phyloP scores from a whole-genome alignment of 495 filamentous ascomycete genomes.

The Copromyces sp. region DNA sequence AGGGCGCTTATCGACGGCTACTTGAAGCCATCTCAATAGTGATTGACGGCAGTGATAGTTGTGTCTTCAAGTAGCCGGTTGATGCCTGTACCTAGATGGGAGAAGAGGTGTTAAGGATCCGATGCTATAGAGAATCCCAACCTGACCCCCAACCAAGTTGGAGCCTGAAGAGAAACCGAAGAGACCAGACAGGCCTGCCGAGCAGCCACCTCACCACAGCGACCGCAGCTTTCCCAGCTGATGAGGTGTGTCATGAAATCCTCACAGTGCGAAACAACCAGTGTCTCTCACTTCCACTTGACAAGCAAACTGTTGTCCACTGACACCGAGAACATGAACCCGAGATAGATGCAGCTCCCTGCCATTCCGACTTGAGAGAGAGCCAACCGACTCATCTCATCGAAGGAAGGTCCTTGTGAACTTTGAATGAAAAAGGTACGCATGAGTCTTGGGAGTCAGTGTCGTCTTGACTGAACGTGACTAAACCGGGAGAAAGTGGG shows the following conservation, averaged over 20 bases:
- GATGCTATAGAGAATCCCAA: neutral
- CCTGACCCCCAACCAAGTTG: neutral
- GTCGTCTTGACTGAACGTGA: neutral
- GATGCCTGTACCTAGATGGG: neutral
- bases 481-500: neutral
- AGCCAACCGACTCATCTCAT: too few relatives aligned
- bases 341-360: neutral
- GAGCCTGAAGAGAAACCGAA: neutral
- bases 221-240: neutral
- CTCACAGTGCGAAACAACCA: neutral
- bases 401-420: neutral
- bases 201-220: neutral
- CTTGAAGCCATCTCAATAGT: neutral
- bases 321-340: neutral
- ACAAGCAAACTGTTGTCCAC: neutral
- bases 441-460: neutral
- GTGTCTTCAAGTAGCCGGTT: neutral
- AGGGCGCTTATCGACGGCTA: neutral
- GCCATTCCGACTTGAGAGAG: neutral
- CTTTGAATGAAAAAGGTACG: neutral
- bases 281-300: neutral
- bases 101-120: neutral
- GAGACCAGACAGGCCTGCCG: neutral
- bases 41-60: neutral
- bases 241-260: neutral